These are phyloP conservation scores for Teunomyces pallodes DNA, from an alignment of 805 yeast genomes.

Conservation along the genomic window DNA sequence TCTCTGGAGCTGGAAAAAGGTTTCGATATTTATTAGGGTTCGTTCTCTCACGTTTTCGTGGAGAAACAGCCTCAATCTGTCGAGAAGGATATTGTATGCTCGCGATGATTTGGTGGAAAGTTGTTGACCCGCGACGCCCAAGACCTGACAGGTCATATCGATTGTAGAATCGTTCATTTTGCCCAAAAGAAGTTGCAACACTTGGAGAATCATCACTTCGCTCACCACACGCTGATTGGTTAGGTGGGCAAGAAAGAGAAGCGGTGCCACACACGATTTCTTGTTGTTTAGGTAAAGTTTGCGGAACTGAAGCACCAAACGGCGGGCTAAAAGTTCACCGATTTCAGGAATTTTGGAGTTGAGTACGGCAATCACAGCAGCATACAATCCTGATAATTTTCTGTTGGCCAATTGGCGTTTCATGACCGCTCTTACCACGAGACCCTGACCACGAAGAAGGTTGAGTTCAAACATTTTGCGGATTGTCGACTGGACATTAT, in stretches of 20 bases:
- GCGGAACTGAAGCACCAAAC: constrained; percentile 60
- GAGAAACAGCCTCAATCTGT: constrained; percentile 56
- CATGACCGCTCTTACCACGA: constrained; percentile 57
- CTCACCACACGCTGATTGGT: constrained; percentile 56
- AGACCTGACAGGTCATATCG: constrained; percentile 49
- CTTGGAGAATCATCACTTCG: constrained; percentile 32
- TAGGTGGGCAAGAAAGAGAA: constrained; percentile 57
- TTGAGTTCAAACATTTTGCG: constrained; percentile 55
- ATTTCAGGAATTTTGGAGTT: constrained; percentile 68
- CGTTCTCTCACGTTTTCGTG: constrained; percentile 37
- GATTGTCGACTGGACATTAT: constrained; percentile 49
- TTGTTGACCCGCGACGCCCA: constrained; percentile 52
- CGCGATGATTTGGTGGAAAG: constrained; percentile 41
- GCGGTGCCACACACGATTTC: constrained; percentile 38
- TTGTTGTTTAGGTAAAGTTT: constrained; percentile 47
- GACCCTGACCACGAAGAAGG: constrained; percentile 58
- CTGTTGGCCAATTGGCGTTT: constrained; percentile 46
- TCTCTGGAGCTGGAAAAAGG: background rate
- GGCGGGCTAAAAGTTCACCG: constrained; percentile 54
- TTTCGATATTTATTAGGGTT: background rate
- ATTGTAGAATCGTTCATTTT: constrained; percentile 55
- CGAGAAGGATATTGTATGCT: constrained; percentile 53
- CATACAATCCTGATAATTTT: constrained; percentile 46
- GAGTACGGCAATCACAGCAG: constrained; percentile 56
- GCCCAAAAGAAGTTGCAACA: constrained; percentile 33